Conservation (phyloP, 306 rosid genomes). For the Acacia crassicarpa region DNA sequence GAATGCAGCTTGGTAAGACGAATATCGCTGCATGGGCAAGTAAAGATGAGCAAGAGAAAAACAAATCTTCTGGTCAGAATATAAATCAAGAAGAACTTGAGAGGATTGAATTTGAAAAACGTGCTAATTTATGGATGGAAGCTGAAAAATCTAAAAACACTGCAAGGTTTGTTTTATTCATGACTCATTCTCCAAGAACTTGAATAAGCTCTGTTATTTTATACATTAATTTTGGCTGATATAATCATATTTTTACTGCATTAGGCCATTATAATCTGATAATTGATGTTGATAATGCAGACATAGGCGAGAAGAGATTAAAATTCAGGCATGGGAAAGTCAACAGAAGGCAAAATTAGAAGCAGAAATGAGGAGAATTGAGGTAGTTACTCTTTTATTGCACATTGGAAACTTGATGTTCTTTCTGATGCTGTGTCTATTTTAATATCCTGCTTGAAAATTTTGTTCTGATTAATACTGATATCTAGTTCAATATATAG, state of each 20-base stretch:
- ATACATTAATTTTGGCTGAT: neutral
- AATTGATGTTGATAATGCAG: constrained; percentile 41
- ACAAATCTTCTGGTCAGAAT: constrained; percentile 35
- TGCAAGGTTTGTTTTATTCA: constrained; percentile 65
- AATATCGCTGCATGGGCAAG: constrained; percentile 97
- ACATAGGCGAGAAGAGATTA: constrained; percentile 86
- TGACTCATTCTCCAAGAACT: constrained; percentile 23
- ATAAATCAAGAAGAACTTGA: constrained; percentile 42
- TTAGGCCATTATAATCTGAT: constrained; percentile 13
- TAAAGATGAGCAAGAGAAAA: constrained; percentile 65
- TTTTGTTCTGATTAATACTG: neutral
- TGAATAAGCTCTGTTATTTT: neutral
- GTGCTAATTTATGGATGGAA: constrained; percentile 89
- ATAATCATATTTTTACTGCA: neutral
- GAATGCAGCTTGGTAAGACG: constrained; percentile 88
- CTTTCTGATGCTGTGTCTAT: neutral
- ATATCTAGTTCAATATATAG: neutral
- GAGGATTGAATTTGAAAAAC: constrained; percentile 68
- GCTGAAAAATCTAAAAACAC: constrained; percentile 80
- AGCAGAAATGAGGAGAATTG: constrained; percentile 82
- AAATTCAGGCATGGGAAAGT: constrained; percentile 96
- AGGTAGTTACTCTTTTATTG: constrained; percentile 50
- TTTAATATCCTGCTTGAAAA: neutral
- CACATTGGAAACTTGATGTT: neutral
- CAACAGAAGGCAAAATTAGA: constrained; percentile 81